Evolutionary conservation across 192 early-diverging fungal species (phyloP), one percentile per base, ranked within the genome.

Genomic region (Coemansia sp.): DNA sequence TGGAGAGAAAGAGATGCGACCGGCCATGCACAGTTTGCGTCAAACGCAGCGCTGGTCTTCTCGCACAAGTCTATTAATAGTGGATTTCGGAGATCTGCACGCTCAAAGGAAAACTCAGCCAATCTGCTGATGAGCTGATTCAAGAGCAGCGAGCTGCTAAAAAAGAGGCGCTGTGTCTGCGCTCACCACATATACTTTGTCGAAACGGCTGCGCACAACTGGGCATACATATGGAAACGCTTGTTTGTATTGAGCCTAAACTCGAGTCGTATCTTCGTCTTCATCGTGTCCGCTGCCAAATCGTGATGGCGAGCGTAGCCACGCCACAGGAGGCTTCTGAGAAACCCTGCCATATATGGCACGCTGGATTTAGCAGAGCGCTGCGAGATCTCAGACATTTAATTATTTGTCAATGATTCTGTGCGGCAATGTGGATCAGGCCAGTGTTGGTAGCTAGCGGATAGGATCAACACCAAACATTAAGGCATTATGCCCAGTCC

Each of bases 51-150:
- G 14, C 7, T 25, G 45, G 22, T 22, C 9, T 7, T 19, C 24
- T 49, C 22, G 46, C 46, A n/a, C n/a, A 24, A 49, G 17, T 54
- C 27, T 54, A 54, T 31, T 31, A 54, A 54, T 54, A 54, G 27
- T 17, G 7, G 32, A 5, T 2, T 7, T 19, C 20, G 22, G 8
- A 19, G 32, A 35, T 35, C 7, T 35, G 7, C 32, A 35, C 32
- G n/a, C n/a, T n/a, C n/a, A n/a, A 45, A 47, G 6, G 27, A 32
- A 54, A 54, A 32, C 51, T 27, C 27, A 31, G 51, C 47, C 45
- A 46, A 46, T 46, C 45, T n/a, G 15, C 47, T 9, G 47, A 49
- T 27, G 47, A 17, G 14, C 24, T 9, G 22, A 27, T 49, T 12
- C 47, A 27, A 20, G 27, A 14, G 24, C 22, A 49, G 24, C 22